Evolutionary conservation across 1,139 yeast species (phyloP).

Genomic region (Sugiyamaella novakii): DNA sequence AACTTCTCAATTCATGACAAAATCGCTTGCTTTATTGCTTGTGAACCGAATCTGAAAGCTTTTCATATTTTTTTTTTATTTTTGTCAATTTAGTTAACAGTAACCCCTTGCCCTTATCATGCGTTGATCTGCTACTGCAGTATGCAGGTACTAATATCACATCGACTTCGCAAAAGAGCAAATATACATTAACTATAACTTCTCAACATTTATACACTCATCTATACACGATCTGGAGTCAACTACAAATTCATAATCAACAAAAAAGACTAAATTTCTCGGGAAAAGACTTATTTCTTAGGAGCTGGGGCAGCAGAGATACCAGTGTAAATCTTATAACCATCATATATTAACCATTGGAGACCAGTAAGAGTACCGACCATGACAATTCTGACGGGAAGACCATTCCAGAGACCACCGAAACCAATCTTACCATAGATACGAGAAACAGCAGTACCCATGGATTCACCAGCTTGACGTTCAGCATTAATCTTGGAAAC

Average conservation of each 20-base stretch:
- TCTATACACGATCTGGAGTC: conserved; percentile 3
- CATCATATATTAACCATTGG: conserved; percentile 95
- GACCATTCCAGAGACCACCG: conserved; percentile 90
- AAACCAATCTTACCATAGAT: conserved; percentile 85
- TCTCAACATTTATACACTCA: conserved; percentile 11
- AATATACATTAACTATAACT: conserved; percentile 10
- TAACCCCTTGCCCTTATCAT: too few relatives aligned
- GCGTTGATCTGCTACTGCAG: too few relatives aligned
- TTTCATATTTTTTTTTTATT: too few relatives aligned
- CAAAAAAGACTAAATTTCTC: too few relatives aligned
- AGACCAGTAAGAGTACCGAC: conserved; percentile 94
- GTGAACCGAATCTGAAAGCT: too few relatives aligned
- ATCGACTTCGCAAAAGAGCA: too few relatives aligned
- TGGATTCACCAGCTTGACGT: conserved; percentile 64
- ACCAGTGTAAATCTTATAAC: conserved; percentile 88
- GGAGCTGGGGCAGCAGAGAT: conserved; percentile 78
- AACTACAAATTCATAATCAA: too few relatives aligned
- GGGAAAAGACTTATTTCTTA: conserved; percentile 23
- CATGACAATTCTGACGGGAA: conserved; percentile 92
- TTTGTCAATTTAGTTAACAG: too few relatives aligned
- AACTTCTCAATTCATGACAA: too few relatives aligned
- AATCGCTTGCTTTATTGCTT: too few relatives aligned
- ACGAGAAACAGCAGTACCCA: conserved; percentile 66
- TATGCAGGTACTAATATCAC: too few relatives aligned
- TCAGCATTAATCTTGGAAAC: conserved; percentile 88